phyloP scores from a whole-genome alignment of 2,329 filamentous ascomycete genomes.

The Nothophoma quercina region DNA sequence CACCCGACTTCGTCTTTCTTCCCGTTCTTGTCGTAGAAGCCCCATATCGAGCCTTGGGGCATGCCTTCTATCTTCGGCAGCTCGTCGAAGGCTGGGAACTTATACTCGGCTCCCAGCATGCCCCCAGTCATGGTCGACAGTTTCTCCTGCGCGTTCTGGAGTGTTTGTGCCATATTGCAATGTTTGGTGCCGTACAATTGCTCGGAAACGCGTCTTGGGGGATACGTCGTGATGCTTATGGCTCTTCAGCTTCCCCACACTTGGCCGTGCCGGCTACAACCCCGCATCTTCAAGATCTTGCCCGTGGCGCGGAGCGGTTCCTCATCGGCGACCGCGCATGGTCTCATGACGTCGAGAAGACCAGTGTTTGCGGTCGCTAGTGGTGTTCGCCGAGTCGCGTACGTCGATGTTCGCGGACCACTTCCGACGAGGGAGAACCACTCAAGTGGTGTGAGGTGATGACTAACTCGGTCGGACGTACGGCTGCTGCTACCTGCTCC shows the following conservation, averaged over 20 bases:
- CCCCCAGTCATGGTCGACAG: constrained; percentile 22
- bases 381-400: constrained; percentile 1
- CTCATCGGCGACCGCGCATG: not conserved
- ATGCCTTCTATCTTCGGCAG: constrained; percentile 40
- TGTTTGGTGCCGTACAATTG: not conserved
- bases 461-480: not conserved
- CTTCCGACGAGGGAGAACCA: constrained; percentile 10
- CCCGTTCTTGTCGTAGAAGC: constrained; percentile 44
- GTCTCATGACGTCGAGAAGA: constrained; percentile 6
- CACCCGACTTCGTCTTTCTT: constrained; percentile 62
- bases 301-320: not conserved
- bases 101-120: constrained; percentile 20
- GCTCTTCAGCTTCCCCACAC: constrained; percentile 9
- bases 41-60: constrained; percentile 47
- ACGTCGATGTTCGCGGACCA: not conserved
- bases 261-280: constrained; percentile 5
- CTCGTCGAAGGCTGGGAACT: constrained; percentile 45
- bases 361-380: not conserved
- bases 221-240: not conserved
- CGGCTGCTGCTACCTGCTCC: not conserved
- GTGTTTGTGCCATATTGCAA: constrained; percentile 13
- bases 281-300: constrained; percentile 6
- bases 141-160: constrained; percentile 23
- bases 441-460: not conserved
- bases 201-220: not conserved